These are phyloP conservation scores for Loxodes magnus DNA, from an alignment of 73 alveolate species.

Conservation along the genomic window DNA sequence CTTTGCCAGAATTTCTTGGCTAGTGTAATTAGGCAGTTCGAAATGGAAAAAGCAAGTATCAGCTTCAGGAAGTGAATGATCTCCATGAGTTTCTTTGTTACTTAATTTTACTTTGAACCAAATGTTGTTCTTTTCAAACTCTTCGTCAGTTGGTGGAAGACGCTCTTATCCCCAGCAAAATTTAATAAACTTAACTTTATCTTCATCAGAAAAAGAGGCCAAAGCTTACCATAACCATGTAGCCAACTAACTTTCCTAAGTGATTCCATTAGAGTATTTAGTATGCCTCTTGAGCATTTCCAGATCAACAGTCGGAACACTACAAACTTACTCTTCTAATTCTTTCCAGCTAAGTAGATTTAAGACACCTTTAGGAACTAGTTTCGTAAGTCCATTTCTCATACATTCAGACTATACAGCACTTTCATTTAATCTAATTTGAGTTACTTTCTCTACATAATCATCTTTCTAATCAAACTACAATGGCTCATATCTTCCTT, in stretches of 20 bases:
- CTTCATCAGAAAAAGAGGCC: constrained; percentile 76
- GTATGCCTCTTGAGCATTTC: constrained; percentile 90
- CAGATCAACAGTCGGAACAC: constrained; percentile 80
- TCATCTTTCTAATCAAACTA: constrained; percentile 67
- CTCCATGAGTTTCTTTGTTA: constrained; percentile 60
- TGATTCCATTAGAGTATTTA: constrained; percentile 74
- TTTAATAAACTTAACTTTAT: constrained; percentile 80
- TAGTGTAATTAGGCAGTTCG: constrained; percentile 86
- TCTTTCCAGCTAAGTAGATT: constrained; percentile 75
- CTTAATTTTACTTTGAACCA: constrained; percentile 89
- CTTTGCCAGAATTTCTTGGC: constrained; percentile 66
- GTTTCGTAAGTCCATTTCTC: constrained; percentile 73
- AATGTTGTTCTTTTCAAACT: constrained; percentile 79
- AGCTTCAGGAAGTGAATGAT: constrained; percentile 91
- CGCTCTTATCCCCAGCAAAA: constrained; percentile 98
- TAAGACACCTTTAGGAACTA: constrained; percentile 80
- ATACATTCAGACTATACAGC: constrained; percentile 69
- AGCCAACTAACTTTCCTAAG: constrained; percentile 60
- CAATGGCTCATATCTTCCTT: constrained; percentile 62
- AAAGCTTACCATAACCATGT: constrained; percentile 93
- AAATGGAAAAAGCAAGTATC: constrained; percentile 97
- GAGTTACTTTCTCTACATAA: constrained; percentile 51
- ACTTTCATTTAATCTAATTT: constrained; percentile 77
- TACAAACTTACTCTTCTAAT: constrained; percentile 89
- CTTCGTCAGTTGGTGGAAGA: constrained; percentile 97